Percentiles rank a stretch among this genome's conserved stretches.
phyloP scores from a whole-genome alignment of 2,329 filamentous ascomycete genomes.

The Fusarium liriodendri region DNA sequence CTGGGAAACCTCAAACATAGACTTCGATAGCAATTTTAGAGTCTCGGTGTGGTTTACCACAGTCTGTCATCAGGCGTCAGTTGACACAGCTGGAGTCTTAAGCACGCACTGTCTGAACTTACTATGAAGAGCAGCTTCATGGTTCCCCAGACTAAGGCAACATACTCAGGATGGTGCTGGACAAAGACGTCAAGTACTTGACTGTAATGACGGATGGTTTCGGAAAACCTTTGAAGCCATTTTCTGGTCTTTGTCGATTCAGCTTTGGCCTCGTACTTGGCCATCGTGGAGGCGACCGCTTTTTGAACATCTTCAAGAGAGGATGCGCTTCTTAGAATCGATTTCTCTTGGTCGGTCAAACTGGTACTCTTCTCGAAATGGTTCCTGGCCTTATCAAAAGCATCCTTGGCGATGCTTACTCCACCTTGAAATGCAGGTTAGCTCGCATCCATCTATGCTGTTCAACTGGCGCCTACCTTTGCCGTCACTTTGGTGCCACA shows the following conservation, averaged over 20 bases:
- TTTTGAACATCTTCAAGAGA: neutral
- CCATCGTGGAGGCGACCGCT: neutral
- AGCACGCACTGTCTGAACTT: neutral
- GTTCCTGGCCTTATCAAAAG: neutral
- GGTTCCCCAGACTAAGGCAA: constrained; percentile 10
- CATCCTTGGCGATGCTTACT: neutral
- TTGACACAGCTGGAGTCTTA: too few relatives aligned
- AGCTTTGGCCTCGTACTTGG: neutral
- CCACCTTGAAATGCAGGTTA: too few relatives aligned
- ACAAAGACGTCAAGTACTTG: constrained; percentile 16
- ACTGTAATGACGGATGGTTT: constrained; percentile 6
- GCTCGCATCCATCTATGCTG: too few relatives aligned
- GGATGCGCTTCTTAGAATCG: neutral
- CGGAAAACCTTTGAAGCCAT: neutral
- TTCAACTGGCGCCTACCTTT: too few relatives aligned
- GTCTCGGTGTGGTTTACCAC: constrained; percentile 8
- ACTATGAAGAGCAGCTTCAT: constrained; percentile 22
- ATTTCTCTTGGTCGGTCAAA: neutral
- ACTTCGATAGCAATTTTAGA: neutral
- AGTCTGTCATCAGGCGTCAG: too few relatives aligned
- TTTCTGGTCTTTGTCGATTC: neutral
- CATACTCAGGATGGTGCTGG: constrained; percentile 22
- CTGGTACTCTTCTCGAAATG: neutral
- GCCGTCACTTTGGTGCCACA: too few relatives aligned
- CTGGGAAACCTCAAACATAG: neutral